These are phyloP conservation scores for Kuraishia borneana DNA, from an alignment of 805 yeast genomes.

Conservation along the genomic window DNA sequence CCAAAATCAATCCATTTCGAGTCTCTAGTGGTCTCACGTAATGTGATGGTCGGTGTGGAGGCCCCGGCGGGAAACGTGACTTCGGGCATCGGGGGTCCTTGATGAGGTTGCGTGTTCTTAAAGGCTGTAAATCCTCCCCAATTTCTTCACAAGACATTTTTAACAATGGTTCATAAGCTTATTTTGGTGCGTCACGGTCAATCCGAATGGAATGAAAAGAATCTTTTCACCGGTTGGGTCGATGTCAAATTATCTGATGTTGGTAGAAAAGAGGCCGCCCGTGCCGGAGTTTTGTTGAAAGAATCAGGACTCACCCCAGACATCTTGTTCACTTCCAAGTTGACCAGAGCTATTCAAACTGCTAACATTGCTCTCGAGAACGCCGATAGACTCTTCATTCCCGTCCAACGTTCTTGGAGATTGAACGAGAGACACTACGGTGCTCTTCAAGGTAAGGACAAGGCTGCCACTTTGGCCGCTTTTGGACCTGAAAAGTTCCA, in stretches of 20 bases:
- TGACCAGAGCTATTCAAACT: constrained; percentile 93
- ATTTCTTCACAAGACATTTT: too few relatives aligned
- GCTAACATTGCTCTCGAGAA: constrained; percentile 86
- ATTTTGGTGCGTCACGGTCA: constrained; percentile 97
- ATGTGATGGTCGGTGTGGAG: too few relatives aligned
- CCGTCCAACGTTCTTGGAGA: constrained; percentile 94
- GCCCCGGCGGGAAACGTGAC: too few relatives aligned
- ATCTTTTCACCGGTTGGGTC: constrained; percentile 98
- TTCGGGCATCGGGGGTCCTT: too few relatives aligned
- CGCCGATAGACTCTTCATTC: constrained; percentile 86
- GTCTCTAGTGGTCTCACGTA: too few relatives aligned
- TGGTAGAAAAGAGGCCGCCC: constrained; percentile 84
- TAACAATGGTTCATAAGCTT: constrained; percentile 36
- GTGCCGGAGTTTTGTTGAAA: constrained; percentile 87
- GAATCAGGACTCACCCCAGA: constrained; percentile 83
- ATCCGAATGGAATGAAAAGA: constrained; percentile 98
- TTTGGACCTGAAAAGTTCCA: constrained; percentile 91
- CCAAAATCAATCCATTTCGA: too few relatives aligned
- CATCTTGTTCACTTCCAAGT: constrained; percentile 79
- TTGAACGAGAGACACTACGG: constrained; percentile 99
- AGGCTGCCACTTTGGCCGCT: constrained; percentile 80
- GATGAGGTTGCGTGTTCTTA: too few relatives aligned
- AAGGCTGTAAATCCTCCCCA: too few relatives aligned
- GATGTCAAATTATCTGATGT: constrained; percentile 76
- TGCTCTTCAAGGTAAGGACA: constrained; percentile 97